phyloP scores from a whole-genome alignment of 441 rosid species.

The Pelargonium citronellum region DNA sequence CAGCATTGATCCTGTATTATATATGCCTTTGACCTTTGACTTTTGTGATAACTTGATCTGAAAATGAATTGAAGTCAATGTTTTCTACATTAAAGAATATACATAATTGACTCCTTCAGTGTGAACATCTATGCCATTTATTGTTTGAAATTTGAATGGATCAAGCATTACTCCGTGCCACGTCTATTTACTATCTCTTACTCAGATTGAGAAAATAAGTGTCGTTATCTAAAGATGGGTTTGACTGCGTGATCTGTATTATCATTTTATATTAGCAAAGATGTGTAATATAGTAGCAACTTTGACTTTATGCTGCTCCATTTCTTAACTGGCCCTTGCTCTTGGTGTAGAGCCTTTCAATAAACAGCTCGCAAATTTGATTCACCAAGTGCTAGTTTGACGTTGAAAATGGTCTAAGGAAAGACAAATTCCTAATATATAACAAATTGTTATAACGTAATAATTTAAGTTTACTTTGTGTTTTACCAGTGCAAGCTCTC shows the following conservation, averaged over 20 bases:
- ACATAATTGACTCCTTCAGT: background rate
- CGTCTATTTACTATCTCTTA: background rate
- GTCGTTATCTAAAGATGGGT: background rate
- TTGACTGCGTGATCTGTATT: background rate
- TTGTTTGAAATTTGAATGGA: background rate
- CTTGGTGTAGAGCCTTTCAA: background rate
- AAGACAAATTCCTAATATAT: too few relatives aligned
- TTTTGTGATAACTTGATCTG: background rate
- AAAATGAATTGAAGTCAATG: background rate
- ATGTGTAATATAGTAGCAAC: background rate
- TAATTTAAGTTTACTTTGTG: background rate
- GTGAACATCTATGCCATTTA: background rate
- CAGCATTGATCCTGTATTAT: background rate
- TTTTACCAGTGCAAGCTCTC: background rate
- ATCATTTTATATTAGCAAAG: background rate
- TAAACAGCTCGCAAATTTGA: too few relatives aligned
- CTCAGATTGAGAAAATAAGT: background rate
- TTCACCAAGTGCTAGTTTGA: too few relatives aligned
- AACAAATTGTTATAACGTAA: background rate
- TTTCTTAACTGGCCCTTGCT: background rate
- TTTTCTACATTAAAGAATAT: background rate
- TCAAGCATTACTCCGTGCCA: background rate
- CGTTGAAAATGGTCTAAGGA: too few relatives aligned
- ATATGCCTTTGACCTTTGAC: background rate
- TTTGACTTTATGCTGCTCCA: background rate